phyloP scores from a whole-genome alignment of 768 basidiomycete genomes.

The Podaxis sp. region DNA sequence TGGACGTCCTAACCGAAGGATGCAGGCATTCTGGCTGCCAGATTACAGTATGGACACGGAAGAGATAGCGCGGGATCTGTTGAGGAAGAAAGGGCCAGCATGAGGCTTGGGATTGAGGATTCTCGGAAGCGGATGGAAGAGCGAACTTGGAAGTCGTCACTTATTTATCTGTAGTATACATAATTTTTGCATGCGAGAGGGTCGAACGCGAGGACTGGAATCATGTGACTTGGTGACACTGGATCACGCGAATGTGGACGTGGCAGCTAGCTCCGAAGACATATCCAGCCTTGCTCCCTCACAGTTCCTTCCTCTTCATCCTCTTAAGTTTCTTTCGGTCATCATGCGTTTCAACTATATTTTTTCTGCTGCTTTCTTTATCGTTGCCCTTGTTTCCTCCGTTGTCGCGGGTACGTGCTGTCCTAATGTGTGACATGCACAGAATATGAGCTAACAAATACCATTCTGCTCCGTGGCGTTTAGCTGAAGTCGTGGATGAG shows the following conservation, averaged over 20 bases:
- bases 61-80: conserved; percentile 64
- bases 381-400: conserved; percentile 7
- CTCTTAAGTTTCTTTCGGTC: not conserved
- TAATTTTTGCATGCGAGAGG: not conserved
- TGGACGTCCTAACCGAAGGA: conserved; percentile 2
- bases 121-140: not conserved
- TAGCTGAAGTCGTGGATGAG: conserved; percentile 19
- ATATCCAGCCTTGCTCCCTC: not conserved
- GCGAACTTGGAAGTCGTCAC: not conserved
- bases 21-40: conserved; percentile 41
- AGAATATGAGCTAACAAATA: not conserved
- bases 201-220: not conserved
- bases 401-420: conserved; percentile 1
- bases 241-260: conserved; percentile 10
- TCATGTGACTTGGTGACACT: conserved; percentile 1
- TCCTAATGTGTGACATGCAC: not conserved
- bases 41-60: conserved; percentile 66
- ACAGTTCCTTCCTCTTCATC: conserved; percentile 4
- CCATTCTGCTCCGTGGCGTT: not conserved
- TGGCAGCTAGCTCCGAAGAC: conserved; percentile 1
- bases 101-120: not conserved
- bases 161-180: not conserved
- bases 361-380: not conserved
- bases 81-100: conserved; percentile 45
- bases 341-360: conserved; percentile 4